These are phyloP conservation scores for Neoarthrinium moseri DNA, from an alignment of 2,329 filamentous ascomycete genomes.

Conservation along the genomic window DNA sequence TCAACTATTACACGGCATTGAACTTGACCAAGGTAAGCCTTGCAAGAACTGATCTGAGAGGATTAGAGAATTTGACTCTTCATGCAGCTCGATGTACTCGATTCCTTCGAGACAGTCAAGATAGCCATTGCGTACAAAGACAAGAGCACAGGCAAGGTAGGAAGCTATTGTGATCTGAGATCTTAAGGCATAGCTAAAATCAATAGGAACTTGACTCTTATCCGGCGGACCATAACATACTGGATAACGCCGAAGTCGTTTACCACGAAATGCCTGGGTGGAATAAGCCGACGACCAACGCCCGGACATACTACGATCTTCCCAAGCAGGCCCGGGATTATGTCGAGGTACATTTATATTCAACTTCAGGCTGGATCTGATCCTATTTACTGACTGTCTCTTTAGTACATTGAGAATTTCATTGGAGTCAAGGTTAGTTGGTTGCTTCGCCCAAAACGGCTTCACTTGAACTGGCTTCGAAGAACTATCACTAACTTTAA, in stretches of 20 bases:
- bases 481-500: conserved; percentile 58
- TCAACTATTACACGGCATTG: conserved; percentile 66
- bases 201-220: conserved; percentile 56
- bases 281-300: conserved; percentile 61
- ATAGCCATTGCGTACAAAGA: conserved; percentile 69
- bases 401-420: conserved; percentile 61
- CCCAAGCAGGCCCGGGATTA: conserved; percentile 65
- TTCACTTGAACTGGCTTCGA: conserved; percentile 67
- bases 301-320: conserved; percentile 60
- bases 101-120: conserved; percentile 73
- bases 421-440: conserved; percentile 61
- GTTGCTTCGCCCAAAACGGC: too few relatives aligned
- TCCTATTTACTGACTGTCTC: conserved; percentile 13
- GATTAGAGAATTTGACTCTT: not conserved
- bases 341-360: conserved; percentile 41
- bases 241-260: conserved; percentile 60
- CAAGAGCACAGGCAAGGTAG: conserved; percentile 24
- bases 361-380: conserved; percentile 7
- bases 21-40: conserved; percentile 51
- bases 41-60: too few relatives aligned
- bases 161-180: not conserved
- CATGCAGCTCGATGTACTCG: conserved; percentile 64
- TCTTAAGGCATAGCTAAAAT: not conserved
- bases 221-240: conserved; percentile 59
- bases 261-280: conserved; percentile 71